Evolutionary conservation across 805 yeast species (phyloP).

Genomic region (Cyberlindnera nakhonratchasimensis): DNA sequence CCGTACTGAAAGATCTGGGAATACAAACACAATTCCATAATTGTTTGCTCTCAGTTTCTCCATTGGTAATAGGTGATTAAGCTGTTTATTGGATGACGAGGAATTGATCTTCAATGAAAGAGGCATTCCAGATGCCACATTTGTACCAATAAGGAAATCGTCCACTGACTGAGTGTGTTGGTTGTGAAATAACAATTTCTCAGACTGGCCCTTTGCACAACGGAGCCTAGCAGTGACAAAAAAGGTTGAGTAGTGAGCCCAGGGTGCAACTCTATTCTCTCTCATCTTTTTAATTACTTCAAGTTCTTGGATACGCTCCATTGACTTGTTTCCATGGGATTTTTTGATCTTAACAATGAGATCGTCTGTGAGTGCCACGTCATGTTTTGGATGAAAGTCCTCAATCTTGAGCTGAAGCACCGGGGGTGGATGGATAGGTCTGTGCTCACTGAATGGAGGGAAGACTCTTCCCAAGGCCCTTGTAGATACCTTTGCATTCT

Average conservation of each 20-base stretch:
- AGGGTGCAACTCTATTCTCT: conserved; percentile 20
- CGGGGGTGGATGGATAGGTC: conserved; percentile 35
- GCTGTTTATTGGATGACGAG: conserved; percentile 13
- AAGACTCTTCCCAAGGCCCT: conserved; percentile 20
- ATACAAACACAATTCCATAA: conserved; percentile 29
- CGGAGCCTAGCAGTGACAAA: conserved; percentile 24
- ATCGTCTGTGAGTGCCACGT: conserved; percentile 13
- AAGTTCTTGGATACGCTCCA: conserved; percentile 23
- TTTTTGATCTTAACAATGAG: conserved; percentile 8
- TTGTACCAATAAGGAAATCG: conserved; percentile 24
- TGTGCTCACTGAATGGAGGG: conserved; percentile 30
- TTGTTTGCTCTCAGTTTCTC: conserved; percentile 20
- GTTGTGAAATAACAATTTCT: conserved; percentile 9
- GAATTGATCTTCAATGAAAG: conserved; percentile 18
- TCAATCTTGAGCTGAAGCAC: conserved; percentile 27
- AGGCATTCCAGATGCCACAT: conserved; percentile 27
- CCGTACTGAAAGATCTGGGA: conserved; percentile 30
- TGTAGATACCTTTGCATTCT: conserved; percentile 30
- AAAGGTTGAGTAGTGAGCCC: conserved; percentile 29
- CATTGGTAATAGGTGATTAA: conserved; percentile 13
- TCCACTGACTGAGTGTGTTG: conserved; percentile 11
- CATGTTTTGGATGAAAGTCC: conserved; percentile 12
- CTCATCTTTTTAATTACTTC: conserved; percentile 19
- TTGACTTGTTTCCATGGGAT: conserved; percentile 13
- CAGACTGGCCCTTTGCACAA: conserved; percentile 10